Percentiles rank a stretch among this genome's conserved stretches.
Conservation (phyloP, 1,284 basidiomycete species). For the Papiliotrema flavescens region DNA sequence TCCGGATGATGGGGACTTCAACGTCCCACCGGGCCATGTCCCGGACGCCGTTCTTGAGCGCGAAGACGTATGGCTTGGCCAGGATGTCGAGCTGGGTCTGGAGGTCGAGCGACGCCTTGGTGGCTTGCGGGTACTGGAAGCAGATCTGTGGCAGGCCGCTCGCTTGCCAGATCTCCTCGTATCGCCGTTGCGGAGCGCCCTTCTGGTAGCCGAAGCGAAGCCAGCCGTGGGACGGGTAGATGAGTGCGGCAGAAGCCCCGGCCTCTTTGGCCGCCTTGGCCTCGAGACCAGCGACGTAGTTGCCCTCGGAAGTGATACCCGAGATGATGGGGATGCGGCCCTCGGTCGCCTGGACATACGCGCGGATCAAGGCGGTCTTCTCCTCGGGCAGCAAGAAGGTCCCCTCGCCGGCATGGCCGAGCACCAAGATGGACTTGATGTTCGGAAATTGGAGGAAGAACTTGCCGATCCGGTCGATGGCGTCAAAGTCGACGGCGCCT, state of each 20-base stretch:
- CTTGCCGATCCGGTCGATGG: slow-evolving; percentile 12
- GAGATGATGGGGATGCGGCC: slow-evolving; percentile 12
- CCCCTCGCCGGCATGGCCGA: slow-evolving; percentile 15
- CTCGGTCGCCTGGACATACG: slow-evolving; percentile 13
- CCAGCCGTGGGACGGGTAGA: slow-evolving; percentile 16
- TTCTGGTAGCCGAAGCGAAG: slow-evolving; percentile 17
- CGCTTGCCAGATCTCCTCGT: slow-evolving; percentile 9
- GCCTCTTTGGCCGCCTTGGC: slow-evolving; percentile 16
- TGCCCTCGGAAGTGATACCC: slow-evolving; percentile 14
- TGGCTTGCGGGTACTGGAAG: slow-evolving; percentile 13
- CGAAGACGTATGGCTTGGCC: slow-evolving; percentile 10
- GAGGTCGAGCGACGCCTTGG: slow-evolving; percentile 11
- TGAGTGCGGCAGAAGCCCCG: slow-evolving; percentile 10
- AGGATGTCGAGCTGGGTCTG: slow-evolving; percentile 14
- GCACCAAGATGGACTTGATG: slow-evolving; percentile 12
- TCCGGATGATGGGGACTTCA: slow-evolving; percentile 15
- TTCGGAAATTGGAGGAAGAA: slow-evolving; percentile 6
- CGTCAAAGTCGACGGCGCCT: slow-evolving; percentile 11
- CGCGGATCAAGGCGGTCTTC: slow-evolving; percentile 9
- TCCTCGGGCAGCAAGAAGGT: slow-evolving; percentile 9
- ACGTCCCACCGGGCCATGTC: slow-evolving; percentile 13
- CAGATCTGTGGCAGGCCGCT: slow-evolving; percentile 9
- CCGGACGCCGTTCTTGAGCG: slow-evolving; percentile 15
- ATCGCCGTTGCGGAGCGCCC: slow-evolving; percentile 14
- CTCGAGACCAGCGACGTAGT: slow-evolving; percentile 13